Evolutionary conservation across 768 basidiomycete genomes (phyloP), one percentile per base, ranked within the genome.

Genomic region (Auricularia auricula-judae): DNA sequence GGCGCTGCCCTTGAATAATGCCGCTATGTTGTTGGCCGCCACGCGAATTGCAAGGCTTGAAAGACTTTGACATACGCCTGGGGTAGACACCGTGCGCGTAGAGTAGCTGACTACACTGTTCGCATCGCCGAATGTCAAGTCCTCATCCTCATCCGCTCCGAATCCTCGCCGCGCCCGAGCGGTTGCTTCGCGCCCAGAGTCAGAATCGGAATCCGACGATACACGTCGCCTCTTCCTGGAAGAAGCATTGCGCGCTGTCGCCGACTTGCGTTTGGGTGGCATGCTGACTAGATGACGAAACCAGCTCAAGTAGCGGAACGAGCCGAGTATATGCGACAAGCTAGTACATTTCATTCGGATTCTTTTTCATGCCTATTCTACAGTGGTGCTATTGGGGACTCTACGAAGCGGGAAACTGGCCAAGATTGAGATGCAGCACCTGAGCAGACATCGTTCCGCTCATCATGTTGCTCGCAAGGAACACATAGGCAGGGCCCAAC

Each of bases 401-500:
- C 47, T 51, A 51, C 14, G 47, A 51, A 5, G 47, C 47, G 21
- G 47, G 18, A 1, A 51, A 18, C 16, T 51, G 47, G 10, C 47
- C 47, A 16, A 51, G 21, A 21, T 51, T 51, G 47, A 51, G 47
- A 18, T 51, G 47, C 18, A 51, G 47, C 47, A 51, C 16, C 21
- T 51, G 47, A 8, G 47, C 47, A 18, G 18, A 18, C 47, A 51
- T 51, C 10, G 47, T 51, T 4, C 47, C 47, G 16, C 47, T 51
- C 47, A 51, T 51, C 47, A 51, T 51, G 47, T 51, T 51, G 16
- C 47, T 51, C 14, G 82, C 83, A n/a, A 86, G 75, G 73, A 84
- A 83, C 35, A 85, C 81, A 66, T 81, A 85, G 2, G 77, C 74
- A 0, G 81, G 81, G 1, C 78, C 82, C 10, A 81, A 73, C 70